phyloP scores from a whole-genome alignment of 345 rosid genomes.

The Syzygium oleosum region DNA sequence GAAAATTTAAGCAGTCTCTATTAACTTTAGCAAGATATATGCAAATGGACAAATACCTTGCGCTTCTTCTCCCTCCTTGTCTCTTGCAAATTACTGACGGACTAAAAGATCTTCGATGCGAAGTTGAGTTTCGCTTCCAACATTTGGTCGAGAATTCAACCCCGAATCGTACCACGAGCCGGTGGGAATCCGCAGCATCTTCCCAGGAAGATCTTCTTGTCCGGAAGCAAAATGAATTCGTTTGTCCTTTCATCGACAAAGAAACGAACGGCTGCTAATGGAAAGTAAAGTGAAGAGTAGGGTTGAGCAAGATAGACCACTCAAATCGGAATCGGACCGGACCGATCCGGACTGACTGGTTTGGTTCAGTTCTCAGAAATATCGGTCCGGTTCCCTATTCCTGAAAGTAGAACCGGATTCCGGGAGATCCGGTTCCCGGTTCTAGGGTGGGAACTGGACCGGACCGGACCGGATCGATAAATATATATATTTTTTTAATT shows the following conservation, averaged over 20 bases:
- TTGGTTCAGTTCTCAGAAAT: too few species aligned
- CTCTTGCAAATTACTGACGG: not conserved
- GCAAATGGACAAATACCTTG: not conserved
- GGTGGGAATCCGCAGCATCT: not conserved
- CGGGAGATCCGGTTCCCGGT: too few species aligned
- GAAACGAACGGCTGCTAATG: not conserved
- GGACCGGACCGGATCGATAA: too few species aligned
- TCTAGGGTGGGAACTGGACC: too few species aligned
- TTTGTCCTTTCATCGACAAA: not conserved
- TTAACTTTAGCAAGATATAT: not conserved
- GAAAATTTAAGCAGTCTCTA: not conserved
- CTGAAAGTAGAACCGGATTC: too few species aligned
- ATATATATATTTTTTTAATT: too few species aligned
- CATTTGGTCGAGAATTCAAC: not conserved
- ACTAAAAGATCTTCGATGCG: not conserved
- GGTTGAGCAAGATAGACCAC: too few species aligned
- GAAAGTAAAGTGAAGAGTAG: not conserved
- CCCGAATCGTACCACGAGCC: not conserved
- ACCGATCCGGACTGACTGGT: too few species aligned
- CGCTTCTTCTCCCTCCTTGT: not conserved
- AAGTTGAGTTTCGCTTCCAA: not conserved
- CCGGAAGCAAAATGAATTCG: not conserved
- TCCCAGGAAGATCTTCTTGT: not conserved
- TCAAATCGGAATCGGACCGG: too few species aligned
- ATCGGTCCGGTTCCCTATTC: too few species aligned